phyloP scores from a whole-genome alignment of 495 filamentous ascomycete species.

The Cercophora sp. region DNA sequence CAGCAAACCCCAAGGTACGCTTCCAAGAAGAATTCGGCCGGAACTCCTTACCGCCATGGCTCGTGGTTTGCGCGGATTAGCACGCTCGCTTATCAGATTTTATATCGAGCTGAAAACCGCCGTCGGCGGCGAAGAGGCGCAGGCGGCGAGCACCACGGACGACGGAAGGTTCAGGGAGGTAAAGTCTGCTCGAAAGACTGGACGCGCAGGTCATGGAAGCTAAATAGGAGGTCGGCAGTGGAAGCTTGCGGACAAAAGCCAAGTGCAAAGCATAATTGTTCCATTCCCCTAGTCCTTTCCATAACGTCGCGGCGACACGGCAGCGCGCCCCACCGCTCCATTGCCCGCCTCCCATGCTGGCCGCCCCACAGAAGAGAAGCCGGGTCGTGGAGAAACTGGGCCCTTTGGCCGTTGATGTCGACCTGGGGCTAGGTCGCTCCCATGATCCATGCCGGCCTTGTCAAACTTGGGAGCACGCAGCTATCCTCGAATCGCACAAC shows the following conservation, averaged over 20 bases:
- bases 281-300: background rate
- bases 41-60: conserved; percentile 23
- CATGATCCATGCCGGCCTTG: no score
- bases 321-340: conserved; percentile 10
- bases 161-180: no score
- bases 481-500: no score
- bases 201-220: no score
- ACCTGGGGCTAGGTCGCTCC: no score
- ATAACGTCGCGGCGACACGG: conserved; percentile 10
- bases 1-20: conserved; percentile 8
- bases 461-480: no score
- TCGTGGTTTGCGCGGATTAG: background rate
- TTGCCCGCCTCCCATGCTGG: background rate
- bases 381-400: background rate
- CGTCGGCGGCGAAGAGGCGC: background rate
- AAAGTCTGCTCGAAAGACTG: no score
- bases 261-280: conserved; percentile 5
- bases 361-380: background rate
- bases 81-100: background rate
- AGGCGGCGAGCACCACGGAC: background rate
- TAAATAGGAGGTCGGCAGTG: no score
- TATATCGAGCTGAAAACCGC: background rate
- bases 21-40: background rate
- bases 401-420: background rate
- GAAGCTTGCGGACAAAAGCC: no score